These are phyloP conservation scores for Bipolaris bicolor DNA, from an alignment of 2,329 filamentous ascomycete genomes.

Conservation along the genomic window DNA sequence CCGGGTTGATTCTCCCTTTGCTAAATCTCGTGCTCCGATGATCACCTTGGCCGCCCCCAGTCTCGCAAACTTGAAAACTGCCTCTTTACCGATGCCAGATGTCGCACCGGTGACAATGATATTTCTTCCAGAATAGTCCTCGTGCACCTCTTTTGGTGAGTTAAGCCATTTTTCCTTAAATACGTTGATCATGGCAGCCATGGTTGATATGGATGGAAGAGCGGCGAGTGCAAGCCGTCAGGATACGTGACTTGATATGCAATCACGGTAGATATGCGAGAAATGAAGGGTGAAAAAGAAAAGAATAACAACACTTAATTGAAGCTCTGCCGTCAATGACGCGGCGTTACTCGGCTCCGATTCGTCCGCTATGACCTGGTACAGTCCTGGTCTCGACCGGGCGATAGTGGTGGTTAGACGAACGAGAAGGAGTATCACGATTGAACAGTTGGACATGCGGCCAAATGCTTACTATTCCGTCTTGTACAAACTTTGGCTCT, in stretches of 20 bases:
- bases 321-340: neutral
- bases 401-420: neutral
- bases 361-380: constrained; percentile 11
- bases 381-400: neutral
- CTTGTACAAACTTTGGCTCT: neutral
- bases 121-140: constrained; percentile 47
- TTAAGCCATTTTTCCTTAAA: constrained; percentile 44
- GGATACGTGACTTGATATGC: neutral
- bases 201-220: neutral
- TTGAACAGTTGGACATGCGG: neutral
- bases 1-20: constrained; percentile 47
- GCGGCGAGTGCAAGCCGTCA: neutral
- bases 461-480: neutral
- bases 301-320: constrained; percentile 54
- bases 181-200: constrained; percentile 30
- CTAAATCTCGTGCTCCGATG: constrained; percentile 44
- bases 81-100: constrained; percentile 49
- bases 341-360: constrained; percentile 21
- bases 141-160: constrained; percentile 42
- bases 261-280: neutral
- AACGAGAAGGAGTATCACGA: neutral
- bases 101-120: constrained; percentile 56
- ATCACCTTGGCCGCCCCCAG: constrained; percentile 48
- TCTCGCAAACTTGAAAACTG: constrained; percentile 46
- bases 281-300: neutral